These are phyloP conservation scores for Alternaria sp. DNA, from an alignment of 2,329 filamentous ascomycete species.

Conservation along the genomic window DNA sequence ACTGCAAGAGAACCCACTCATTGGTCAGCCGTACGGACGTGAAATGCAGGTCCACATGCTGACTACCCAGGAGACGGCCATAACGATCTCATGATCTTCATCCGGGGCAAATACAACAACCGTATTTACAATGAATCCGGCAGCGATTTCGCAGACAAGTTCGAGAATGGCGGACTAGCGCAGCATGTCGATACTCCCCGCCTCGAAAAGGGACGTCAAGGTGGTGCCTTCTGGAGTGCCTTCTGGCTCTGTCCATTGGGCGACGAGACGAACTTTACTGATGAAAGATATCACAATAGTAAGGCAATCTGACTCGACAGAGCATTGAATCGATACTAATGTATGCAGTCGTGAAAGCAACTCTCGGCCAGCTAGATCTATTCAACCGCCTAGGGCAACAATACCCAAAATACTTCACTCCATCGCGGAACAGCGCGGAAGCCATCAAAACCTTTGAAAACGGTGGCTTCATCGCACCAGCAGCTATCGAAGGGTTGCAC, in stretches of 20 bases:
- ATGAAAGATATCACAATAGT: conserved; percentile 74
- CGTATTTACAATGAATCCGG: conserved; percentile 68
- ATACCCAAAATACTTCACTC: conserved; percentile 75
- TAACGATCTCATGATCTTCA: conserved; percentile 80
- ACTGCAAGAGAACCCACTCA: conserved; percentile 48
- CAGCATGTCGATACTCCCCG: conserved; percentile 82
- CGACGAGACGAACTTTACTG: conserved; percentile 75
- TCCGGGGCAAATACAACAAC: conserved; percentile 73
- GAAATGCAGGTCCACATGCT: conserved; percentile 14
- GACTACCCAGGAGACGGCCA: conserved; percentile 72
- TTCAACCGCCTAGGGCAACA: conserved; percentile 67
- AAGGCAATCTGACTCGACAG: conserved; percentile 34
- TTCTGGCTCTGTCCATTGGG: conserved; percentile 74
- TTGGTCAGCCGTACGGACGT: conserved; percentile 40
- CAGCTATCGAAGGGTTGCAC: conserved; percentile 70
- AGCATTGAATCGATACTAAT: conserved; percentile 7
- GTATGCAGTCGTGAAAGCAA: conserved; percentile 65
- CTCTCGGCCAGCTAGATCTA: conserved; percentile 77
- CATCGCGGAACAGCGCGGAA: conserved; percentile 63
- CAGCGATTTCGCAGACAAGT: conserved; percentile 74
- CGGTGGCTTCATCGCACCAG: conserved; percentile 45
- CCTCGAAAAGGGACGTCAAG: conserved; percentile 72
- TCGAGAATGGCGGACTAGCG: conserved; percentile 71
- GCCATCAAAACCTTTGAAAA: conserved; percentile 62
- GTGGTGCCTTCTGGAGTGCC: conserved; percentile 93